phyloP scores from a whole-genome alignment of 2,329 filamentous ascomycete species.

The Cytospora piceicola region DNA sequence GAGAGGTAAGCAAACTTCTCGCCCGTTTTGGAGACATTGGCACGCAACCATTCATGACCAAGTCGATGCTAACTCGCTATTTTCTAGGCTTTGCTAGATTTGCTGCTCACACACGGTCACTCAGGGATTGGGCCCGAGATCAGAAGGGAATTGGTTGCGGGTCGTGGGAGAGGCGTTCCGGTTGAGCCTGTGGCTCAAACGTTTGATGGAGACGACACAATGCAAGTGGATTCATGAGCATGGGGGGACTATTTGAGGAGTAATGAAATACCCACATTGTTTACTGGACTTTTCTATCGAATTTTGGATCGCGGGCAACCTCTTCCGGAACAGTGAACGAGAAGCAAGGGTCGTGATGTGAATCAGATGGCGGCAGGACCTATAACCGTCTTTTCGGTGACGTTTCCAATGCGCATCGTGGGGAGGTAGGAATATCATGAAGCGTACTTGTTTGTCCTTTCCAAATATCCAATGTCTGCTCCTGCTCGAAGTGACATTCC shows the following conservation, averaged over 20 bases:
- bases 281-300: not conserved
- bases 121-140: slow-evolving; percentile 89
- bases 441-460: not conserved
- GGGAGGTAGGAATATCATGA: not conserved
- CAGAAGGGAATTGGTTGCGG: slow-evolving; percentile 82
- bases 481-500: not conserved
- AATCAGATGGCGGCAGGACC: not conserved
- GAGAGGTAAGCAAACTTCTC: slow-evolving; percentile 47
- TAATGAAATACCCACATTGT: slow-evolving; percentile 21
- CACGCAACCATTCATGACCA: not conserved
- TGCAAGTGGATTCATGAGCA: slow-evolving; percentile 66
- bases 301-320: not conserved
- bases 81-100: slow-evolving; percentile 74
- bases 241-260: not conserved
- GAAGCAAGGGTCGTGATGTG: not conserved
- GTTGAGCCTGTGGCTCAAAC: slow-evolving; percentile 59
- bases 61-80: slow-evolving; percentile 26
- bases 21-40: not conserved
- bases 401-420: not conserved
- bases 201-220: slow-evolving; percentile 85
- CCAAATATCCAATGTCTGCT: not conserved
- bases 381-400: not conserved
- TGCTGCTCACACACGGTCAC: slow-evolving; percentile 84
- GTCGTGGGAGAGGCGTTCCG: slow-evolving; percentile 79
- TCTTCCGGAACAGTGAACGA: not conserved